phyloP scores from a whole-genome alignment of 225 moss, liverwort and hornwort genomes.

The Pseudisothecium myosuroides region DNA sequence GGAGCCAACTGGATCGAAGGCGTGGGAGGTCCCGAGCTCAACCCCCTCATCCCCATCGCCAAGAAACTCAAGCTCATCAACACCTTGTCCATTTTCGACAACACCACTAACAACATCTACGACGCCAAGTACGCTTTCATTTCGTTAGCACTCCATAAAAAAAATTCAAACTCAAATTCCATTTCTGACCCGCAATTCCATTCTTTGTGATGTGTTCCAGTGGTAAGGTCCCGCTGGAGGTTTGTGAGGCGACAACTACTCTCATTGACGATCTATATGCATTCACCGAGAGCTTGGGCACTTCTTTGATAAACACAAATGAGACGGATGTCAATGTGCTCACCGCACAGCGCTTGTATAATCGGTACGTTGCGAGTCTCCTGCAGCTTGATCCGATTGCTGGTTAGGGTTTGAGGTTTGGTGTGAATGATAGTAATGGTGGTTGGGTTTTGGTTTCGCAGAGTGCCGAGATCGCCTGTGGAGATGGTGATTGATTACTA shows the following conservation, averaged over 20 bases:
- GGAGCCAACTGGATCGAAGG: slow-evolving; percentile 93
- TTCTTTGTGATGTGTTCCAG: background rate
- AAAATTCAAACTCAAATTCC: background rate
- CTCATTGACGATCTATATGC: background rate
- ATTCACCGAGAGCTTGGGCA: background rate
- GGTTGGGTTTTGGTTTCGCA: background rate
- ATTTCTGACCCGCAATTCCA: background rate
- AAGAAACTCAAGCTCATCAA: slow-evolving; percentile 29
- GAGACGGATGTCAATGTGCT: slow-evolving; percentile 56
- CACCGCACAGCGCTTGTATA: slow-evolving; percentile 55
- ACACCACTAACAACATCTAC: slow-evolving; percentile 48
- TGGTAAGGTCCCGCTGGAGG: background rate
- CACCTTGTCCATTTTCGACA: slow-evolving; percentile 23
- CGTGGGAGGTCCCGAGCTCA: slow-evolving; percentile 50
- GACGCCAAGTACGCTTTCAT: background rate
- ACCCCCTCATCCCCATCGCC: slow-evolving; percentile 56
- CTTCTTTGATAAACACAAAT: background rate
- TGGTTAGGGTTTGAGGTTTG: background rate
- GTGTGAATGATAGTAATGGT: background rate
- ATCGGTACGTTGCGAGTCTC: background rate
- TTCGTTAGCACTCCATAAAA: background rate
- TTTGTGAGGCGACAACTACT: background rate
- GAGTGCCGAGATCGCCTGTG: slow-evolving; percentile 44
- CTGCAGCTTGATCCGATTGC: background rate
- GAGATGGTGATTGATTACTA: slow-evolving; percentile 65